Evolutionary conservation across 441 rosid species (phyloP).

Genomic region (Pelargonium fulgidum): DNA sequence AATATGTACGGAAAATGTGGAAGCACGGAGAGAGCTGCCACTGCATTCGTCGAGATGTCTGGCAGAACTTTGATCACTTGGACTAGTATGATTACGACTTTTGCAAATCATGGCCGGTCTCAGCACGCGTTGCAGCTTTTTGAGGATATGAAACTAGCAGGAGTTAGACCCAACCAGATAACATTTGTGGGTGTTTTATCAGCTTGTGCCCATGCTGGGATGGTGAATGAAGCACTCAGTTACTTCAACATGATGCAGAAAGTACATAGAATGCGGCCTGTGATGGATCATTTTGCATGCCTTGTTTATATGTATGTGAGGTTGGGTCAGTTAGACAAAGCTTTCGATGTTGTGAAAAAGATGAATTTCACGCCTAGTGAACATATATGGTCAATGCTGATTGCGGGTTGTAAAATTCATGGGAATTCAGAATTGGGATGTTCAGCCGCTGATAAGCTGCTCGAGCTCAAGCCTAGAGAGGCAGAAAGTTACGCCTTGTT

Average conservation of each 20-base stretch:
- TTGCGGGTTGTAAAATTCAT: conserved; percentile 28
- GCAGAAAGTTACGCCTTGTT: conserved; percentile 28
- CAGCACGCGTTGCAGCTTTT: conserved; percentile 46
- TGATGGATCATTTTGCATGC: conserved; percentile 34
- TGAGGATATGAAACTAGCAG: conserved; percentile 44
- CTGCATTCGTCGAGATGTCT: conserved; percentile 45
- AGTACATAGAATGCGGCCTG: conserved; percentile 40
- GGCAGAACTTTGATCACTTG: conserved; percentile 50
- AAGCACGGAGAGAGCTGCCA: conserved; percentile 39
- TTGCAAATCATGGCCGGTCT: conserved; percentile 36
- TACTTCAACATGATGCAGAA: conserved; percentile 47
- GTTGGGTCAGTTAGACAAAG: conserved; percentile 5
- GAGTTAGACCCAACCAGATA: conserved; percentile 44
- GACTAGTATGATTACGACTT: conserved; percentile 52
- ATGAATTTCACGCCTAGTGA: neutral
- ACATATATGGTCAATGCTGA: neutral
- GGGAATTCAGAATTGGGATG: conserved; percentile 36
- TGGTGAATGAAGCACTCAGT: conserved; percentile 41
- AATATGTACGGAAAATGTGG: conserved; percentile 54
- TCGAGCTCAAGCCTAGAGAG: conserved; percentile 35
- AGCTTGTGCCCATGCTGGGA: conserved; percentile 45
- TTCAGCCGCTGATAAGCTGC: conserved; percentile 40
- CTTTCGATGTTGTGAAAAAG: conserved; percentile 1
- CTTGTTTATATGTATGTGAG: conserved; percentile 2
- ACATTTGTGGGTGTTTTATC: conserved; percentile 52